Conservation (phyloP, 352 stramenopile genomes). For the Globisporangium nunn region DNA sequence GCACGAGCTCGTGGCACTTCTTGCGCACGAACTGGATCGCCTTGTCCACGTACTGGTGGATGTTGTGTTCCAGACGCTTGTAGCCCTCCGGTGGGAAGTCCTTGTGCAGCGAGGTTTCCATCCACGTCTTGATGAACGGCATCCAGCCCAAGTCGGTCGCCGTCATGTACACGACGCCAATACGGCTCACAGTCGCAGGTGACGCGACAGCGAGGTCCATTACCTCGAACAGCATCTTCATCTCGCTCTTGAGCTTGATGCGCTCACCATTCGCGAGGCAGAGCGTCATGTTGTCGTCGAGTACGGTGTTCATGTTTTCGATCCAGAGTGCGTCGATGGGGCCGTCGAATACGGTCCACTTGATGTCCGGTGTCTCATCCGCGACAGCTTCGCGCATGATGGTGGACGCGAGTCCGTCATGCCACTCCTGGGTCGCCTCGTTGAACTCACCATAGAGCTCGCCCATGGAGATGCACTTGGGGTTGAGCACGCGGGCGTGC, state of each 20-base stretch:
- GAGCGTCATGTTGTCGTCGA: slow-evolving; percentile 94
- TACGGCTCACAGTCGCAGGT: slow-evolving; percentile 83
- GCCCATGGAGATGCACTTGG: slow-evolving; percentile 82
- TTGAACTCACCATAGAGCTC: slow-evolving; percentile 86
- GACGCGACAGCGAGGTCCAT: slow-evolving; percentile 90
- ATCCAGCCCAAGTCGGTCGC: slow-evolving; percentile 85
- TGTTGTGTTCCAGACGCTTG: slow-evolving; percentile 33
- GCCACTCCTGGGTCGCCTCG: slow-evolving; percentile 87
- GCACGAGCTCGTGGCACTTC: slow-evolving; percentile 77
- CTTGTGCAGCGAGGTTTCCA: slow-evolving; percentile 48
- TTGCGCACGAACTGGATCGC: slow-evolving; percentile 72
- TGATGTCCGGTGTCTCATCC: slow-evolving; percentile 53
- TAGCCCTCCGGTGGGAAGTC: slow-evolving; percentile 32
- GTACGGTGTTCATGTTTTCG: slow-evolving; percentile 95
- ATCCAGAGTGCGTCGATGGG: slow-evolving; percentile 95
- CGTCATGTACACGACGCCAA: slow-evolving; percentile 75
- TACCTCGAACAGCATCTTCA: slow-evolving; percentile 94
- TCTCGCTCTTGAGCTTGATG: slow-evolving; percentile 85
- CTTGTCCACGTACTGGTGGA: slow-evolving; percentile 61
- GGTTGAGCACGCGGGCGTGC: slow-evolving; percentile 63
- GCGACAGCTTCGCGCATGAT: slow-evolving; percentile 75
- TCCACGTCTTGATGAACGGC: slow-evolving; percentile 89
- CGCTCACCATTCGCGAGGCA: slow-evolving; percentile 91
- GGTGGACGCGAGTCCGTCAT: slow-evolving; percentile 74
- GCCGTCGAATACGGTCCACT: slow-evolving; percentile 92